A percentile compares a stretch with the other conserved stretches of the same genome.
Evolutionary conservation across 169 alveolate genomes (phyloP).

Genomic region (Cryptosporidium parvum): DNA sequence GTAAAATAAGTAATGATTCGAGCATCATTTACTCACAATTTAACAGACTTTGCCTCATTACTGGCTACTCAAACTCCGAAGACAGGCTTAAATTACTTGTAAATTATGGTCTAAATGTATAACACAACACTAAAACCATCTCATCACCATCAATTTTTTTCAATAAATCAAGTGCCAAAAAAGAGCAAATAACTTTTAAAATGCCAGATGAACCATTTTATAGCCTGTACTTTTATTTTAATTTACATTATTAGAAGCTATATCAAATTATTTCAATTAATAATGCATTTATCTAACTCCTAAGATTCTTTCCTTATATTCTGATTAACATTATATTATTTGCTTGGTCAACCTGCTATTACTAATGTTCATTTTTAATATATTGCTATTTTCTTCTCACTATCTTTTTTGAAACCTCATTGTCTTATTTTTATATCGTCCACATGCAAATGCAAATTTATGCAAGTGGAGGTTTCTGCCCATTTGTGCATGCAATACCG

Average conservation of each 20-base stretch:
- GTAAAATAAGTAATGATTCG: background rate
- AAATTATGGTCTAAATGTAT: conserved; percentile 1
- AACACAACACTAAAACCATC: background rate
- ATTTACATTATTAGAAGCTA: background rate
- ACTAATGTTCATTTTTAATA: too few relatives aligned
- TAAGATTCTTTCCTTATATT: background rate
- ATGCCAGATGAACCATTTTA: background rate
- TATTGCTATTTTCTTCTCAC: background rate
- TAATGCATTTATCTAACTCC: background rate
- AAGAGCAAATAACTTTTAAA: too few relatives aligned
- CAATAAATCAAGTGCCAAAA: background rate
- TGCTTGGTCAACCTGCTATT: background rate
- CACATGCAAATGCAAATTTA: conserved; percentile 10
- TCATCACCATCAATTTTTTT: background rate
- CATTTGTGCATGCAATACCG: background rate
- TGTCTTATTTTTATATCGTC: background rate
- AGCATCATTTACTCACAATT: conserved; percentile 13
- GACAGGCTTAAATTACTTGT: conserved; percentile 15
- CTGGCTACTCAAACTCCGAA: conserved; percentile 28
- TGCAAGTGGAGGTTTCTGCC: background rate
- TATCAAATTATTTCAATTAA: background rate
- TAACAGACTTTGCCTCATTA: conserved; percentile 42
- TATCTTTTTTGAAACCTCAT: background rate
- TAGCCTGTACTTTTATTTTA: too few relatives aligned
- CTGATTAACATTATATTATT: background rate